A percentile compares a stretch with the other conserved stretches of the same genome.
Conservation (phyloP, 352 stramenopile genomes). For the Phytophthora foliorum region DNA sequence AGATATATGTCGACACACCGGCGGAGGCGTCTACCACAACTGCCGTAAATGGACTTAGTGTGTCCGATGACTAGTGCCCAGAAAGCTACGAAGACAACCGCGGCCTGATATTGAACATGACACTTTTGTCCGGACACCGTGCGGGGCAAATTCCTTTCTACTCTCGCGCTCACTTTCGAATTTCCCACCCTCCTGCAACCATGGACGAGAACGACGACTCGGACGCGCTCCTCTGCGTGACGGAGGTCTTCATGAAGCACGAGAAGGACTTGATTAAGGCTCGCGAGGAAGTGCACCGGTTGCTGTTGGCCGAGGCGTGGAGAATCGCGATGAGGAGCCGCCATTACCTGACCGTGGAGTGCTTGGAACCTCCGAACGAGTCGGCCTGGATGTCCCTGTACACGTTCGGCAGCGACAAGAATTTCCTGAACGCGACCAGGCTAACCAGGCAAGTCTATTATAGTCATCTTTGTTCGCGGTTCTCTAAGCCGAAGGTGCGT, state of each 20-base stretch:
- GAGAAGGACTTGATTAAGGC: too few relatives aligned
- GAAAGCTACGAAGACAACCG: too few relatives aligned
- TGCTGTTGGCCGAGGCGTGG: neutral
- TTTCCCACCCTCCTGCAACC: neutral
- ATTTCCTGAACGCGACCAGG: neutral
- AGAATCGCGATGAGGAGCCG: neutral
- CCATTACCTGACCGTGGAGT: neutral
- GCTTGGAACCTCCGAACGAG: neutral
- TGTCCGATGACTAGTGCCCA: too few relatives aligned
- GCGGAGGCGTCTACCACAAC: neutral
- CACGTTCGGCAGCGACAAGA: too few relatives aligned
- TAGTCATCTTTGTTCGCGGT: neutral
- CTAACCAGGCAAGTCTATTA: neutral
- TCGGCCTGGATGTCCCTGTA: neutral
- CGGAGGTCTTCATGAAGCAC: too few relatives aligned
- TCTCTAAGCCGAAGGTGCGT: neutral
- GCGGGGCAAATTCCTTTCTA: neutral
- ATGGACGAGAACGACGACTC: neutral
- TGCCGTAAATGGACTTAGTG: neutral
- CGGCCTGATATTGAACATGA: neutral
- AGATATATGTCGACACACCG: neutral
- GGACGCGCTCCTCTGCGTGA: too few relatives aligned
- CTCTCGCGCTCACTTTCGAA: neutral
- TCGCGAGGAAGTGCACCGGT: too few relatives aligned
- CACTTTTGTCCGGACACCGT: neutral